Conservation (phyloP, 208 protist genomes). For the Phytomonas serpens region DNA sequence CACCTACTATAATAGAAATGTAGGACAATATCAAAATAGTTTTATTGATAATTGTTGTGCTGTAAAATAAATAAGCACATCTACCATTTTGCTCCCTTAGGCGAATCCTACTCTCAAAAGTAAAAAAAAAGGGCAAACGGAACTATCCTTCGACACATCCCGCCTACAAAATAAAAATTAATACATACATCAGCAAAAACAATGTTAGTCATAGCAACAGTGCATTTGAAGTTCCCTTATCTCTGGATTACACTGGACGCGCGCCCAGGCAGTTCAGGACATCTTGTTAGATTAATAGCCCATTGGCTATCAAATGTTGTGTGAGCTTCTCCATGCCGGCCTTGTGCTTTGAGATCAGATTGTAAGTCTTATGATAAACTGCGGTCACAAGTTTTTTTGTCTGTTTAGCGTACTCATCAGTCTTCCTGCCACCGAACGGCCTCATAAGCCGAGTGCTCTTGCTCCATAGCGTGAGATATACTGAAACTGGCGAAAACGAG, state of each 20-base stretch:
- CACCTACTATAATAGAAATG: too few relatives aligned
- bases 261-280: slow-evolving; percentile 70
- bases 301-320: slow-evolving; percentile 70
- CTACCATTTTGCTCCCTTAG: too few relatives aligned
- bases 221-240: background rate
- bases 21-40: too few relatives aligned
- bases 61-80: too few relatives aligned
- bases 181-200: background rate
- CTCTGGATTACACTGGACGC: slow-evolving; percentile 11
- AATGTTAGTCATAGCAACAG: slow-evolving; percentile 13
- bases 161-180: too few relatives aligned
- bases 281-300: slow-evolving; percentile 75
- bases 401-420: slow-evolving; percentile 84
- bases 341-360: slow-evolving; percentile 66
- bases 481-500: slow-evolving; percentile 49
- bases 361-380: slow-evolving; percentile 59
- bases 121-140: too few relatives aligned
- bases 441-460: slow-evolving; percentile 58
- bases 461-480: slow-evolving; percentile 70
- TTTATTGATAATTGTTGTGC: too few relatives aligned
- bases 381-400: slow-evolving; percentile 79
- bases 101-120: too few relatives aligned
- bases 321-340: slow-evolving; percentile 81
- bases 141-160: too few relatives aligned
- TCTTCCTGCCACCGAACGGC: slow-evolving; percentile 81